These are phyloP conservation scores for Beauveria varroae DNA, from an alignment of 2,329 filamentous ascomycete species.

Conservation along the genomic window DNA sequence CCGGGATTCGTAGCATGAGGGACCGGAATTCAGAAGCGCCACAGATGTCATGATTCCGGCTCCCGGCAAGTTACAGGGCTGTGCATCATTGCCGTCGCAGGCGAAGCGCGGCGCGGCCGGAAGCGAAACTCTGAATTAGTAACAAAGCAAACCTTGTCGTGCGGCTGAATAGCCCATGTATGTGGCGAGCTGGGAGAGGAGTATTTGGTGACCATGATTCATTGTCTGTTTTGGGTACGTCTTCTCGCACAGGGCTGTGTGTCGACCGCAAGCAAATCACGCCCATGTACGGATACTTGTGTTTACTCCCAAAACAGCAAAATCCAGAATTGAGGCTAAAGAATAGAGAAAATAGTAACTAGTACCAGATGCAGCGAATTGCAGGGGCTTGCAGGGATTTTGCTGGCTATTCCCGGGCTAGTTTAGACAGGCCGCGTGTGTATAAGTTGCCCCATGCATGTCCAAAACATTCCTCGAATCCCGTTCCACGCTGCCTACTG, in stretches of 20 bases:
- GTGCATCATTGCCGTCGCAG: not conserved
- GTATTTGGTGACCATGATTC: no score
- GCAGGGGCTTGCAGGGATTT: not conserved
- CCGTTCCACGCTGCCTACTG: not conserved
- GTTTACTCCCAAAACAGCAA: no score
- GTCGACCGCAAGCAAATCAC: not conserved
- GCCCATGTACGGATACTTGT: not conserved
- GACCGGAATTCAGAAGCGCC: slow-evolving; percentile 2
- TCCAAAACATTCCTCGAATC: not conserved
- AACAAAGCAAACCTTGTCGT: not conserved
- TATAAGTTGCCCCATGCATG: not conserved
- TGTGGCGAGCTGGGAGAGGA: not conserved
- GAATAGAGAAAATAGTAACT: not conserved
- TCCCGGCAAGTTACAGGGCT: slow-evolving; percentile 1
- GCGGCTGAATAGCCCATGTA: not conserved
- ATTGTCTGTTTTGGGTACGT: not conserved
- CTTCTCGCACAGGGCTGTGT: not conserved
- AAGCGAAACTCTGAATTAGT: no score
- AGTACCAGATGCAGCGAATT: not conserved
- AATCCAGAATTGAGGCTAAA: not conserved
- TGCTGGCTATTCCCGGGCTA: not conserved
- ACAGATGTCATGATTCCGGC: not conserved
- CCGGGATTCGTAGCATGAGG: not conserved
- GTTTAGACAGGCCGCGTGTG: slow-evolving; percentile 1
- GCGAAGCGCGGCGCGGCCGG: not conserved